Evolutionary conservation across 352 stramenopile species (phyloP), one percentile per base, ranked within the genome.

Genomic region (Phytophthora parvispora): DNA sequence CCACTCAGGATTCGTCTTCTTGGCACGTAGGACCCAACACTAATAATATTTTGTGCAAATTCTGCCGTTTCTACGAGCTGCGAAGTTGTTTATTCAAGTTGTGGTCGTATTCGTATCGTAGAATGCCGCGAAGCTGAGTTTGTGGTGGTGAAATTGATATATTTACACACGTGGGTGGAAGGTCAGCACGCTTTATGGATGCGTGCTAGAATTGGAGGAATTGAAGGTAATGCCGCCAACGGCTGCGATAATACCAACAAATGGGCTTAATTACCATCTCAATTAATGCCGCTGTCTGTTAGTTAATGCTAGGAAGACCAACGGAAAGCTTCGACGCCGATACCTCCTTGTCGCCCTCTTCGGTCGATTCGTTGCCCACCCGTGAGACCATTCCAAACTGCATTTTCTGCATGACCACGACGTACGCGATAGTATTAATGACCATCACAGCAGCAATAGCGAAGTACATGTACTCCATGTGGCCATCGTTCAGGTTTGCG

Each of bases 391-490:
- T 52, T n/a, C 45, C 45, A 52, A 52, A 52, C 9, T 52, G 45
- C 45, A 52, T 52, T 20, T 52, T 52, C 18, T 52, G 22, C 45
- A 52, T 52, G 22, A 52, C 45, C 24, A 52, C 12, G 22, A 52
- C 45, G 9, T 52, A 52, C 24, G 25, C 45, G 25, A 32, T 13
- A 20, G 45, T 31, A 32, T 52, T 52, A 16, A 52, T 20, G 15
- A 52, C 22, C 45, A 52, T 52, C 22, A 52, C 24, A 9, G 31
- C 60, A 47, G 59, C 64, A 29, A 81, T 55, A 25, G 67, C 67
- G 43, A 72, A 80, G 56, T 73, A 72, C 36, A 79, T 48, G 48
- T 75, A 74, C 77, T 89, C 42, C 87, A 61, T 69, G 56, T 63
- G 40, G 4, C 42, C 56, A 31, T 54, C 40, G 42, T 63, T 63